Conservation (phyloP, 2,329 filamentous ascomycete genomes). For the Neofusicoccum parvum region DNA sequence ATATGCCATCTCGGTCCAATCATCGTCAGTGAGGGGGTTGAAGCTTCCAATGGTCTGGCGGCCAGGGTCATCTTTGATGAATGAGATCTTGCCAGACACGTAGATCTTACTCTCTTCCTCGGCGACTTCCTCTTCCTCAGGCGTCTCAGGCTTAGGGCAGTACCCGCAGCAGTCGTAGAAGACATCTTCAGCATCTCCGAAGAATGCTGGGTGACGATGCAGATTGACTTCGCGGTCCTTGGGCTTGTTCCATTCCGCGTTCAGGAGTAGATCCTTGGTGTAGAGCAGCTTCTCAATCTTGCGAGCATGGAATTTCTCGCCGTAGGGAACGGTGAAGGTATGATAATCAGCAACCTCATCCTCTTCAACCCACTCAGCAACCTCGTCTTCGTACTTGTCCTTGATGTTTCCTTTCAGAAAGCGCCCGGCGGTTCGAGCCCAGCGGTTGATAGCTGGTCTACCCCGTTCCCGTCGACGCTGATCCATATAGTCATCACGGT, state of each 20-base stretch:
- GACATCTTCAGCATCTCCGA: constrained; percentile 73
- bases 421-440: constrained; percentile 39
- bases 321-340: constrained; percentile 66
- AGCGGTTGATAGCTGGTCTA: constrained; percentile 58
- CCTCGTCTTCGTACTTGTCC: constrained; percentile 73
- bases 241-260: constrained; percentile 80
- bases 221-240: constrained; percentile 75
- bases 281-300: constrained; percentile 82
- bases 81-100: constrained; percentile 71
- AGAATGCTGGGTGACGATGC: constrained; percentile 84
- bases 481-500: constrained; percentile 70
- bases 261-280: constrained; percentile 77
- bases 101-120: constrained; percentile 75
- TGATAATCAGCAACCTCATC: constrained; percentile 80
- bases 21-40: constrained; percentile 77
- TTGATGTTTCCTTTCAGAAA: constrained; percentile 72
- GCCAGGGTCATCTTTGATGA: constrained; percentile 80
- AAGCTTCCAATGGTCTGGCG: constrained; percentile 74
- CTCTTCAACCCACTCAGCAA: constrained; percentile 79
- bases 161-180: constrained; percentile 80
- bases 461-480: constrained; percentile 73
- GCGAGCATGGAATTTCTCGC: constrained; percentile 57
- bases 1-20: constrained; percentile 93
- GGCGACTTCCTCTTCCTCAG: constrained; percentile 70
- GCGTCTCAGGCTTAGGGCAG: constrained; percentile 69